Evolutionary conservation across 2,329 filamentous ascomycete genomes (phyloP).

Genomic region (Fusarium sp.): DNA sequence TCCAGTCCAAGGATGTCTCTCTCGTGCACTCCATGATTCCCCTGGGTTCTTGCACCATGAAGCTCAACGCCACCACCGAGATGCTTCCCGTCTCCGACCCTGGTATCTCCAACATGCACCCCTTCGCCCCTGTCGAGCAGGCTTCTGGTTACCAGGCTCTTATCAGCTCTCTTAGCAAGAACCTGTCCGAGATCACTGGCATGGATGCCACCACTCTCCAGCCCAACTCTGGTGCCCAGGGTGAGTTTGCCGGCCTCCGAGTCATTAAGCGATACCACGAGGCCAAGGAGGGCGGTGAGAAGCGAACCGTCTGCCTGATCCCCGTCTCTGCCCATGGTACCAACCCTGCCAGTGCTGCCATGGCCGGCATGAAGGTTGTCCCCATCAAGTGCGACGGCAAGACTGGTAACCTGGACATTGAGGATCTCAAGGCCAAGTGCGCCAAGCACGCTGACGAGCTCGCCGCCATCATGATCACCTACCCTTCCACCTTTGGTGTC

Average conservation of each 20-base stretch:
- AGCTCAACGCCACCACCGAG: slow-evolving; percentile 92
- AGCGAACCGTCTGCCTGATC: slow-evolving; percentile 91
- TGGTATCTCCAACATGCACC: slow-evolving; percentile 75
- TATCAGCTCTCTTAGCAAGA: slow-evolving; percentile 77
- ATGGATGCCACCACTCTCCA: slow-evolving; percentile 91
- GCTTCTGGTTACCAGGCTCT: slow-evolving; percentile 77
- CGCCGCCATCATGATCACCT: slow-evolving; percentile 95
- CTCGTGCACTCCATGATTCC: slow-evolving; percentile 98
- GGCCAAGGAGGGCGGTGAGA: slow-evolving; percentile 59
- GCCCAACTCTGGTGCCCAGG: slow-evolving; percentile 95
- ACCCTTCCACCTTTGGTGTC: slow-evolving; percentile 93
- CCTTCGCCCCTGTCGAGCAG: slow-evolving; percentile 76
- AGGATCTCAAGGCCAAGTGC: slow-evolving; percentile 89
- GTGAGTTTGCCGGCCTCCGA: slow-evolving; percentile 90
- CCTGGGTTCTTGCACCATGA: slow-evolving; percentile 97
- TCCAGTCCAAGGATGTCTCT: slow-evolving; percentile 94
- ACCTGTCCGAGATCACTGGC: slow-evolving; percentile 86
- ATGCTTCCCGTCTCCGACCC: slow-evolving; percentile 78
- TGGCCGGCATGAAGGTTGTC: slow-evolving; percentile 95
- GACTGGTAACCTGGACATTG: slow-evolving; percentile 91
- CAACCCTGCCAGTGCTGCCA: slow-evolving; percentile 93
- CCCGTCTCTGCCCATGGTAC: slow-evolving; percentile 96
- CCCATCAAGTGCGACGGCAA: slow-evolving; percentile 88
- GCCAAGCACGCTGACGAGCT: slow-evolving; percentile 87
- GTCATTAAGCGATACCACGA: slow-evolving; percentile 89